Base-by-base conservation (phyloP, 2,329 filamentous ascomycete genomes). In the Pseudogymnoascus verrucosus region DNA sequence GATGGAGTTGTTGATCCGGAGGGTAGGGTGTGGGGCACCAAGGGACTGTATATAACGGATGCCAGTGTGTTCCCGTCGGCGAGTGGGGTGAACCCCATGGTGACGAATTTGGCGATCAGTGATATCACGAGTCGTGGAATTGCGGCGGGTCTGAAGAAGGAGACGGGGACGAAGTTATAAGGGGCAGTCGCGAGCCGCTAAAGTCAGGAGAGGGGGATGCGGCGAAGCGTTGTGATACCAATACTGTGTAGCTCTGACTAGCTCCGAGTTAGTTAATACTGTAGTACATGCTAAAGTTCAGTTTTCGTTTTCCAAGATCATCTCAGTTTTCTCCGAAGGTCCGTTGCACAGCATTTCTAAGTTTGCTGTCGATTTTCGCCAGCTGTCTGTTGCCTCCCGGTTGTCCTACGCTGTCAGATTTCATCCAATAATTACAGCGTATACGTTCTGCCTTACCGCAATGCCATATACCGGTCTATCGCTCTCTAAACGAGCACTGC, bases 81-180 rank as follows among this genome's bases (percentile, higher is more conserved):
- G 10, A 90, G 85, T 72, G 90, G 90, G 1, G 89, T 92, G 31
- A 93, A 93, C 73, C 90, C 90, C 11, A 93, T 93, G 90, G 78
- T 92, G 47, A 91, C 89, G 11, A 82, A 79, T 64, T 91, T 93
- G 89, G 84, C 84, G 1, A 82, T 89, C 69, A 80, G 85, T 60
- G 84, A 89, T 71, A 84, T 83, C 76, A 87, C 90, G 66, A 84
- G 84, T 2, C 77, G 81, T 69, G 80, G 81, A 0, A 73, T 89
- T 51, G 78, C 75, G n/a, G 76, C 74, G 71, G 83, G 84, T 59
- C 62, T 84, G 69, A 64, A 60, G 44, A 63, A 62, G 23, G 65
- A 42, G 21, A 44, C 5, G 4, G 61, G 59, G 16, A 61, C 51
- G 8, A 57, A 57, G 51, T 21, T 57, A 57, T 57, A 57, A 57